phyloP scores from a whole-genome alignment of 164 flowering plant genomes.

The Vitis rupestris region DNA sequence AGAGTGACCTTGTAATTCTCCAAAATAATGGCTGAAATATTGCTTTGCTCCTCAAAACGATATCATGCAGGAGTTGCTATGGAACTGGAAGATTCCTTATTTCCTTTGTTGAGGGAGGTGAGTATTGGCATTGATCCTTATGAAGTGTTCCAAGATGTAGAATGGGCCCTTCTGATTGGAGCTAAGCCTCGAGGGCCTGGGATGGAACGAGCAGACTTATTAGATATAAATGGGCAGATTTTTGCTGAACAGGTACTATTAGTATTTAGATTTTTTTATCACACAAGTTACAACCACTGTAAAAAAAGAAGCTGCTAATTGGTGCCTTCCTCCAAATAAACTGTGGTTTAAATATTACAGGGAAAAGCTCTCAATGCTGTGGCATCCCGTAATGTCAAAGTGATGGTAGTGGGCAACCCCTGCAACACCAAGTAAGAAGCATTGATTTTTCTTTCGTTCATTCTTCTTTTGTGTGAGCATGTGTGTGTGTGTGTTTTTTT shows the following conservation, averaged over 20 bases:
- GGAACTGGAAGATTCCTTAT: conserved; percentile 97
- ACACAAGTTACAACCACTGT: neutral
- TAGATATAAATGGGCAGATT: conserved; percentile 91
- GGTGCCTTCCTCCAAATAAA: no score
- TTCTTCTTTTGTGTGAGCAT: neutral
- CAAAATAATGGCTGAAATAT: neutral
- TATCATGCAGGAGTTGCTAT: conserved; percentile 88
- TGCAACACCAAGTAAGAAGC: conserved; percentile 87
- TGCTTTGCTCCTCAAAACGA: neutral
- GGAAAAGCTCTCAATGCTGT: conserved; percentile 93
- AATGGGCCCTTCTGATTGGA: conserved; percentile 95
- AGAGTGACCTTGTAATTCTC: neutral
- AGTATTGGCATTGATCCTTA: conserved; percentile 83
- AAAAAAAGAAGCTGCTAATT: no score
- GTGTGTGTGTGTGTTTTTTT: neutral
- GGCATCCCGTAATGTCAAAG: conserved; percentile 91
- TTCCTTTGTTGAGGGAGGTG: conserved; percentile 88
- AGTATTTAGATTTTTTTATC: conserved; percentile 1
- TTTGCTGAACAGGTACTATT: conserved; percentile 81
- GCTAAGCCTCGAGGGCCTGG: conserved; percentile 99
- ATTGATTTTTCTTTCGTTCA: neutral
- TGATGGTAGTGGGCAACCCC: conserved; percentile 92
- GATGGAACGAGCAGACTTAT: conserved; percentile 88
- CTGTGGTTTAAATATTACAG: conserved; percentile 23
- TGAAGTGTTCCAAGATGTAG: conserved; percentile 87